phyloP scores from a whole-genome alignment of 805 yeast species.

The Kuraishia borneana region DNA sequence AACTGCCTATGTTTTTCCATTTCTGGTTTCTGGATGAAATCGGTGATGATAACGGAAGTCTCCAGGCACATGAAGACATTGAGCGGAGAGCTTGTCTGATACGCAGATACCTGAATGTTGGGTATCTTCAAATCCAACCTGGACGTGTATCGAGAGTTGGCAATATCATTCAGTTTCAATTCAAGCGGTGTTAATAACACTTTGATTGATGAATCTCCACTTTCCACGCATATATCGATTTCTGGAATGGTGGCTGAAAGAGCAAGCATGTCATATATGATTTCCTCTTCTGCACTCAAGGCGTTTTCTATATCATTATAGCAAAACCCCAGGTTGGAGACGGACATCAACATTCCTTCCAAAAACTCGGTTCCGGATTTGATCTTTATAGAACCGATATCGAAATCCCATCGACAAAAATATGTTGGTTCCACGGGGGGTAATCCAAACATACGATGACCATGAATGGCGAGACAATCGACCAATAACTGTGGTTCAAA shows the following conservation, averaged over 20 bases:
- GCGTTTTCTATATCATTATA: slow-evolving; percentile 71
- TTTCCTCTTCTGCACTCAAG: slow-evolving; percentile 42
- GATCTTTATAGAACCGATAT: slow-evolving; percentile 44
- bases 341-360: slow-evolving; percentile 27
- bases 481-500: slow-evolving; percentile 34
- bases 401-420: slow-evolving; percentile 83
- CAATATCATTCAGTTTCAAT: slow-evolving; percentile 53
- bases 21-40: slow-evolving; percentile 43
- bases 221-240: slow-evolving; percentile 24
- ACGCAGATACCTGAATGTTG: slow-evolving; percentile 21
- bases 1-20: slow-evolving; percentile 29
- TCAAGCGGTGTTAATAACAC: slow-evolving; percentile 15
- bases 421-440: slow-evolving; percentile 87
- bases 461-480: slow-evolving; percentile 59
- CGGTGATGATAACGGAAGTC: slow-evolving; percentile 51
- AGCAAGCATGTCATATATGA: slow-evolving; percentile 58
- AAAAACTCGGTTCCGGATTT: slow-evolving; percentile 38
- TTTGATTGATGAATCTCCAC: slow-evolving; percentile 12
- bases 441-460: slow-evolving; percentile 87
- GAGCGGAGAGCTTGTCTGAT: slow-evolving; percentile 1
- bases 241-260: slow-evolving; percentile 44
- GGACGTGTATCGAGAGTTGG: slow-evolving; percentile 53
- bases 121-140: slow-evolving; percentile 42
- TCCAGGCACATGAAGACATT: slow-evolving; percentile 26
- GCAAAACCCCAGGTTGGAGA: slow-evolving; percentile 45